Evolutionary conservation across 2,329 filamentous ascomycete species (phyloP), one percentile per base, ranked within the genome.

Genomic region (Penicillium palitans): DNA sequence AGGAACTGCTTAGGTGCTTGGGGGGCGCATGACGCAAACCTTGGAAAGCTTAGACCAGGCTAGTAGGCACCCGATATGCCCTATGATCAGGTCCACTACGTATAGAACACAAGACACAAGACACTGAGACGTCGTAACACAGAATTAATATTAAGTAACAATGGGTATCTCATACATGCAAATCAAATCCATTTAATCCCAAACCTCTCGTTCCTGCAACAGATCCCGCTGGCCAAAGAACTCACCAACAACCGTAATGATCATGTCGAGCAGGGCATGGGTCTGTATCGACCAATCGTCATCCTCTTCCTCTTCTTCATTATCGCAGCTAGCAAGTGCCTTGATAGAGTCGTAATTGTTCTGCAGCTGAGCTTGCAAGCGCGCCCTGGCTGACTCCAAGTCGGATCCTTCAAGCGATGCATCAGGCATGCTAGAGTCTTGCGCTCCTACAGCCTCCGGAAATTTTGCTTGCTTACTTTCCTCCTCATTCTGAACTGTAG

Each of bases 201-300:
- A 85, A 19, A 76, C 58, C 58, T 88, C 84, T 58, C 91, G 84
- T 61, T 88, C 90, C 67, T 90, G 86, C 49, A 97, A 82, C 61
- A 97, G 76, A 74, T 98, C 93, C 63, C 88, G 83, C 76, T 98
- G 93, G 1, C 93, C 92, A 75, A 93, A 98, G 64, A 90, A 86
- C 76, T 96, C 92, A 67, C 91, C 93, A 48, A 90, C 88, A 37
- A 97, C 83, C 0, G 90, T 95, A 65, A 97, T 80, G 53, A 97
- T 90, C 91, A 96, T 96, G 76, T 96, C 93, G 35, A 97, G 80
- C 41, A 91, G 92, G n/a, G 87, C 88, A 29, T 84, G 81, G 19
- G 68, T 72, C 58, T 75, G 68, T 48, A 64, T 64, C 15, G 54
- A 55, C 35, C 63, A 50, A 68, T 69, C 57, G 58, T 69, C 57